These are phyloP conservation scores for Sphenostylis stenocarpa DNA, from an alignment of 306 rosid species.

Conservation along the genomic window DNA sequence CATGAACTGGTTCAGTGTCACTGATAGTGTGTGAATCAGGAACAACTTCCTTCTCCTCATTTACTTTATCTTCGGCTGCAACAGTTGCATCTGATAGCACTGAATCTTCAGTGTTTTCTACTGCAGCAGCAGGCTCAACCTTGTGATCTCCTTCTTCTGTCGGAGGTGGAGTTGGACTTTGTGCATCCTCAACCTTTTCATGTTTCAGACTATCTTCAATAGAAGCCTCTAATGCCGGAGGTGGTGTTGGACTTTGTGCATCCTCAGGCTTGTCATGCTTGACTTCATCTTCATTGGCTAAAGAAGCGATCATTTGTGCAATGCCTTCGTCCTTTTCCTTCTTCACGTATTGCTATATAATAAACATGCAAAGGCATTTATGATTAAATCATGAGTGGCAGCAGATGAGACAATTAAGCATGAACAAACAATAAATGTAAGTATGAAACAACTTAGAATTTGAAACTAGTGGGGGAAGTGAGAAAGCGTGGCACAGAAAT, in stretches of 20 bases:
- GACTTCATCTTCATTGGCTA: conserved; percentile 42
- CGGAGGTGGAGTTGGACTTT: conserved; percentile 11
- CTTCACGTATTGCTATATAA: conserved; percentile 49
- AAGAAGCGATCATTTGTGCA: conserved; percentile 31
- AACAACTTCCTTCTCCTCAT: conserved; percentile 39
- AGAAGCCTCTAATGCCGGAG: conserved; percentile 18
- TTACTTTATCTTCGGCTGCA: conserved; percentile 4
- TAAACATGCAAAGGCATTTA: not conserved
- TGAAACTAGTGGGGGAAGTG: no score
- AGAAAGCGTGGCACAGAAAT: not conserved
- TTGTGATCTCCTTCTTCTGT: conserved; percentile 27
- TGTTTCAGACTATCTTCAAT: conserved; percentile 27
- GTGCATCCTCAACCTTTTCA: conserved; percentile 31
- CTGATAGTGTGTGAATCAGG: conserved; percentile 23
- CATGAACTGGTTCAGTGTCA: conserved; percentile 30
- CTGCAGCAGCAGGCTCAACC: conserved; percentile 20
- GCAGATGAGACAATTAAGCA: not conserved
- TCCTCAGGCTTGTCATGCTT: conserved; percentile 37
- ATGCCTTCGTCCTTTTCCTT: conserved; percentile 43
- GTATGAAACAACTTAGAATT: not conserved
- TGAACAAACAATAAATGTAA: not conserved
- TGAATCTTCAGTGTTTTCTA: conserved; percentile 35
- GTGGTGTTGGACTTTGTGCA: no score
- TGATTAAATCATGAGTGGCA: not conserved
- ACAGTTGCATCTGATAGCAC: conserved; percentile 24